Evolutionary conservation across 495 filamentous ascomycete species (phyloP).

Genomic region (Trichoderma gamsii): DNA sequence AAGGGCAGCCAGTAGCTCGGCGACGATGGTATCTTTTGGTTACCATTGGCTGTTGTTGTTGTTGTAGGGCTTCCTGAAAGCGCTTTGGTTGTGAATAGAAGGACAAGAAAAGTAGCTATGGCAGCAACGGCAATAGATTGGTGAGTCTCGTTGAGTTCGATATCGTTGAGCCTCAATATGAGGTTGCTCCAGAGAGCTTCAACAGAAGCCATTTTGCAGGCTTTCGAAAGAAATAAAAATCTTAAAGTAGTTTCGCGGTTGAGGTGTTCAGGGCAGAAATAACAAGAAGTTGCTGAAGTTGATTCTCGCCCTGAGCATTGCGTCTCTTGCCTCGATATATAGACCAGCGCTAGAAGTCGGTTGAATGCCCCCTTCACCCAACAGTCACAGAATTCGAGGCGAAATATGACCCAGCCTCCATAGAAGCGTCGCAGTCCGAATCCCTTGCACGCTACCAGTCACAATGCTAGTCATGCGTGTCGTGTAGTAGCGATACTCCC

Average conservation of each 20-base stretch:
- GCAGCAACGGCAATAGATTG: not conserved
- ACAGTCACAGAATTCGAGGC: not conserved
- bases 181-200: not conserved
- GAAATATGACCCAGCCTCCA: not conserved
- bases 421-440: not conserved
- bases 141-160: not conserved
- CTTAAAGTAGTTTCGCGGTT: not conserved
- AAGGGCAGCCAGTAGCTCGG: conserved; percentile 13
- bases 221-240: not conserved
- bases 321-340: not conserved
- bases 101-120: conserved; percentile 7
- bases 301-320: not conserved
- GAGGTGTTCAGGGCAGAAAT: not conserved
- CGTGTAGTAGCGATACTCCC: not conserved
- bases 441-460: not conserved
- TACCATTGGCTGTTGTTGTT: not conserved
- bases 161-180: not conserved
- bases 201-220: not conserved
- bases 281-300: not conserved
- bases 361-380: not conserved
- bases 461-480: not conserved
- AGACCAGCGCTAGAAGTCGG: not conserved
- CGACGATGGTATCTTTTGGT: not conserved
- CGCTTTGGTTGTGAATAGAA: not conserved
- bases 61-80: not conserved